A percentile compares a stretch with the other conserved stretches of the same genome.
Evolutionary conservation across 768 basidiomycete species (phyloP).

Genomic region (Pisolithus sp.): DNA sequence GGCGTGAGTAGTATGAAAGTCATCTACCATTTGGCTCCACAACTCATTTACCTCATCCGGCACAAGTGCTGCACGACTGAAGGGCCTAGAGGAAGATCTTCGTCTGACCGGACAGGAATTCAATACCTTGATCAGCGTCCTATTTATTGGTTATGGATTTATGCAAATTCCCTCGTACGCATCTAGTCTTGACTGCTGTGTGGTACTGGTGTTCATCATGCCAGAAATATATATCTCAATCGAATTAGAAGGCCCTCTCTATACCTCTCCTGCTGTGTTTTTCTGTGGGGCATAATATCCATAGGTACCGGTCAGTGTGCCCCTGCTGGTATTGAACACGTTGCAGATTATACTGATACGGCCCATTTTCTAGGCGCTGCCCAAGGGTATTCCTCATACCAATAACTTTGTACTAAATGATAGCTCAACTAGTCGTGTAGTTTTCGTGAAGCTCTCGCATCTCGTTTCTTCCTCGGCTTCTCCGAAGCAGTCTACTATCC

Average conservation of each 20-base stretch:
- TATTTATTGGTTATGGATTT: constrained; percentile 64
- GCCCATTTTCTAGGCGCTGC: constrained; percentile 29
- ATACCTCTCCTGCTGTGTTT: constrained; percentile 59
- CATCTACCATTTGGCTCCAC: background rate
- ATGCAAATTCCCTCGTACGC: constrained; percentile 72
- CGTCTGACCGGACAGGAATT: constrained; percentile 54
- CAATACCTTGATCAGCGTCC: constrained; percentile 58
- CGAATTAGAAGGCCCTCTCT: constrained; percentile 59
- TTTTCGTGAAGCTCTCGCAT: constrained; percentile 55
- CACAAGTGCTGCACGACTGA: constrained; percentile 63
- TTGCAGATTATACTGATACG: background rate
- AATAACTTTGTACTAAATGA: constrained; percentile 1
- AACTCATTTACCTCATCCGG: background rate
- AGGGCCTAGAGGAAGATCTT: constrained; percentile 64
- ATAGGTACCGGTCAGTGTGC: constrained; percentile 38
- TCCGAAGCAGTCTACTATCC: constrained; percentile 67
- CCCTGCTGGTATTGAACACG: background rate
- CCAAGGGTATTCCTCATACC: constrained; percentile 11
- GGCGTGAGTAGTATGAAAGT: constrained; percentile 34
- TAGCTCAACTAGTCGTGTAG: constrained; percentile 22
- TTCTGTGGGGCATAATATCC: constrained; percentile 64
- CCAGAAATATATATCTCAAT: constrained; percentile 63
- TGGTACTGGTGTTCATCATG: background rate
- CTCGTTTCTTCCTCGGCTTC: constrained; percentile 74
- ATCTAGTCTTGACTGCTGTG: background rate